phyloP scores from a whole-genome alignment of 176 grass and related monocot genomes.

The Avena eriantha region DNA sequence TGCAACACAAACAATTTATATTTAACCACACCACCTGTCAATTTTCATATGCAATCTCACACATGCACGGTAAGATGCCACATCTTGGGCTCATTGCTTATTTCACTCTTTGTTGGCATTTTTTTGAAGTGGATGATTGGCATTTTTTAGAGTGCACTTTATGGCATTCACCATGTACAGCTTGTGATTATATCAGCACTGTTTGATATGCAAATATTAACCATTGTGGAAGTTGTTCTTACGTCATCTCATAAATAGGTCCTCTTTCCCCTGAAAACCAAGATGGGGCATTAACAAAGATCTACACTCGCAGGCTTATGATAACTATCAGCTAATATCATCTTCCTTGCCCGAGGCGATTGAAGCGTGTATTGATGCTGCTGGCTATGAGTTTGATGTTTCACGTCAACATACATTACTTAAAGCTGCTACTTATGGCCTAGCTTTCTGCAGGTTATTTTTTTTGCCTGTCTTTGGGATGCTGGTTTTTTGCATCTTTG shows the following conservation, averaged over 20 bases:
- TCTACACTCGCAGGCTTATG: conserved; percentile 74
- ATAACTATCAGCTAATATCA: conserved; percentile 83
- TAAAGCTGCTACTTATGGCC: conserved; percentile 89
- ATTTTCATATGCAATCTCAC: conserved; percentile 6
- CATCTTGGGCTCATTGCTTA: background rate
- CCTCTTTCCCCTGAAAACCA: conserved; percentile 31
- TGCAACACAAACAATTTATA: background rate
- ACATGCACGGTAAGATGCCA: background rate
- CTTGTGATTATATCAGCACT: conserved; percentile 22
- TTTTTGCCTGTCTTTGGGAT: conserved; percentile 31
- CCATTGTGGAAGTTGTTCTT: conserved; percentile 26
- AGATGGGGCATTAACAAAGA: conserved; percentile 6
- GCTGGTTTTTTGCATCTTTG: background rate
- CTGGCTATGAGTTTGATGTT: conserved; percentile 94
- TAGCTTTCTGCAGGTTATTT: conserved; percentile 88
- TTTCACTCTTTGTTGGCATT: background rate
- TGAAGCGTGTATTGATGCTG: conserved; percentile 89
- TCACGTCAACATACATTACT: conserved; percentile 84
- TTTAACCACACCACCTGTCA: conserved; percentile 3
- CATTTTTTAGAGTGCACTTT: conserved; percentile 15
- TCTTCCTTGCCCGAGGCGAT: conserved; percentile 86
- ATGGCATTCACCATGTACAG: conserved; percentile 19
- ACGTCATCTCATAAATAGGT: conserved; percentile 26
- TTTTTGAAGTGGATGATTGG: background rate
- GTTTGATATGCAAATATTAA: background rate